Evolutionary conservation across 148 eudicot genomes (phyloP), one percentile per base, ranked within the genome.

Genomic region (Rhododendron molle): DNA sequence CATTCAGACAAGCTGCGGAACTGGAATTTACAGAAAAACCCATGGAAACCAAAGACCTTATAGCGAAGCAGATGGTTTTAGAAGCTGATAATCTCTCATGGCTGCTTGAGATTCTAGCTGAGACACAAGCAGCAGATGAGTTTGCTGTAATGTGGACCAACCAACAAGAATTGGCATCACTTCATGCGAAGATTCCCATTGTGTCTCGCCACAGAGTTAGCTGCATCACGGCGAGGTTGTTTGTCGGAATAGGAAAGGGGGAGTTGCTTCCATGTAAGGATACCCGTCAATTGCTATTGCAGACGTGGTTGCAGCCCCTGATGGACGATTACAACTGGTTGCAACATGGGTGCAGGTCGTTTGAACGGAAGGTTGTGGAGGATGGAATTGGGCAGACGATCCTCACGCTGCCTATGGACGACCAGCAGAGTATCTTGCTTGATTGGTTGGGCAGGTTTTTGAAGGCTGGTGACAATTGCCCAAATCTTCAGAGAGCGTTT

Each of bases 311-410:
- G 83, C 90, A 94, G 92, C 98, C 99, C 43, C 90, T 96, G 89
- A 96, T 92, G 69, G 88, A 87, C 43, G 99, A 96, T 86, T 96
- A 96, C 87, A 89, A 90, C 56, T 96, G 99, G 99, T 84, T 96
- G 69, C 95, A 92, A 80, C 97, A 95, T 15, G 99, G 94, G 76
- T 92, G 94, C 83, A 90, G 98, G 82, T 92, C 96, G 5, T 96
- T 96, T 85, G 99, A 96, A 87, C 86, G 93, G 85, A 93, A 88
- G 87, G 94, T 91, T 60, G 99, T 95, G 85, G 99, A 95, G 88
- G 99, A 96, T 85, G 99, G 99, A 60, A 95, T 95, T 7, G 98
- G 99, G 4, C 88, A 96, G 90, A 96, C 99, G 6, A 95, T 96
- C 72, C 88, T 96, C 83, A 96, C 98, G 15, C 90, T 96, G 26